Percentiles rank a stretch among this genome's conserved stretches.
phyloP scores from a whole-genome alignment of 1,284 basidiomycete species.

The Heterobasidion parviporum region DNA sequence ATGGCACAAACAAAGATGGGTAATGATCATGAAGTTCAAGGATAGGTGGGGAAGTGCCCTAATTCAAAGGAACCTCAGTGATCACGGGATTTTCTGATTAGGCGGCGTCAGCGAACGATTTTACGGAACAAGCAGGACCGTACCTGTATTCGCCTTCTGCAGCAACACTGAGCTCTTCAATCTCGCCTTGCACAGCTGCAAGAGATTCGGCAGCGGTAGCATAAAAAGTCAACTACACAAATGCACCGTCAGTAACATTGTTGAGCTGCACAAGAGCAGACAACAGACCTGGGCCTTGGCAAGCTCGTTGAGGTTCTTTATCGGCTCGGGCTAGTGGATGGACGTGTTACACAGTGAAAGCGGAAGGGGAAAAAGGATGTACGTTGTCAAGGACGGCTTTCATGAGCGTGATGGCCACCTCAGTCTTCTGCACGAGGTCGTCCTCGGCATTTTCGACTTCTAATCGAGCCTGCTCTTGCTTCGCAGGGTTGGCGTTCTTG shows the following conservation, averaged over 20 bases:
- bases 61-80: constrained; percentile 47
- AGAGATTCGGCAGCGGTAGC: constrained; percentile 82
- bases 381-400: constrained; percentile 96
- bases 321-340: constrained; percentile 73
- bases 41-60: neutral
- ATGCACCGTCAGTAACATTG: neutral
- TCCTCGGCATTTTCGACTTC: constrained; percentile 95
- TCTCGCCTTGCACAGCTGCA: constrained; percentile 75
- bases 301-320: constrained; percentile 90
- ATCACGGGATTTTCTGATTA: constrained; percentile 70
- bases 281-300: constrained; percentile 73
- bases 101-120: neutral
- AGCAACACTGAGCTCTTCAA: constrained; percentile 83
- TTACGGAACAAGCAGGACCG: neutral
- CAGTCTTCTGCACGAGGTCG: constrained; percentile 94
- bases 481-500: constrained; percentile 66
- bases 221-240: constrained; percentile 69
- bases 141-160: constrained; percentile 91
- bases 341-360: neutral
- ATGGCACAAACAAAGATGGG: too few relatives aligned
- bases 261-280: neutral
- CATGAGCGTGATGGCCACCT: constrained; percentile 97
- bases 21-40: neutral
- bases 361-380: constrained; percentile 20
- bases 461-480: constrained; percentile 82